A percentile compares a stretch with the other conserved stretches of the same genome.
Conservation (phyloP, 768 basidiomycete species). For the Phylloporus sp. region DNA sequence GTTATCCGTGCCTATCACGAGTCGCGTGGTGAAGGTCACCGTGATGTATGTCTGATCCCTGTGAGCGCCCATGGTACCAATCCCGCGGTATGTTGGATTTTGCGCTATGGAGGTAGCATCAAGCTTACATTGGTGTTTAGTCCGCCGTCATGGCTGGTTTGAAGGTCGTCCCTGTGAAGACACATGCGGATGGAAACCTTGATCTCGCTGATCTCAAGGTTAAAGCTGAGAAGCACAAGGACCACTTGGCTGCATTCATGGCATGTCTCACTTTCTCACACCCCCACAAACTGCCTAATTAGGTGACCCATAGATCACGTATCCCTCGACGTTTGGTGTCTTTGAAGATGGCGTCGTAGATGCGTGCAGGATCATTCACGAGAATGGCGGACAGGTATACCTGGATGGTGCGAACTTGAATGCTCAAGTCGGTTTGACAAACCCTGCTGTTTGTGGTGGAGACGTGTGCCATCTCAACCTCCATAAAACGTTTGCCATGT, state of each 20-base stretch:
- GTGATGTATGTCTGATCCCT: constrained; percentile 91
- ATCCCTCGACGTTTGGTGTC: constrained; percentile 96
- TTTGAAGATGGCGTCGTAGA: constrained; percentile 89
- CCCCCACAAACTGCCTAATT: constrained; percentile 2
- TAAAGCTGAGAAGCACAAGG: constrained; percentile 89
- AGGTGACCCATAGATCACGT: constrained; percentile 66
- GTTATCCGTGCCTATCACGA: constrained; percentile 95
- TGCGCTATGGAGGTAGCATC: not conserved
- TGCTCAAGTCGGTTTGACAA: constrained; percentile 89
- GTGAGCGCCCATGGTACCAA: constrained; percentile 98
- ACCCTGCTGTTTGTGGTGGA: constrained; percentile 91
- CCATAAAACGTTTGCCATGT: constrained; percentile 98
- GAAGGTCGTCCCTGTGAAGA: constrained; percentile 95
- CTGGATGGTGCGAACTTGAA: constrained; percentile 94
- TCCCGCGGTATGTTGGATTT: constrained; percentile 69
- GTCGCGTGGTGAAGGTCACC: constrained; percentile 77
- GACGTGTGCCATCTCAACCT: constrained; percentile 98
- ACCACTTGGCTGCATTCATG: constrained; percentile 95
- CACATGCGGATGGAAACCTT: constrained; percentile 79
- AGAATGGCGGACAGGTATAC: constrained; percentile 96
- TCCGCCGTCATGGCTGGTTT: constrained; percentile 97
- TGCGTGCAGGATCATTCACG: constrained; percentile 91
- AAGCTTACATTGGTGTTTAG: constrained; percentile 38
- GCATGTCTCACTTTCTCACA: constrained; percentile 37
- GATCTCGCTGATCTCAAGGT: constrained; percentile 80